Evolutionary conservation across 768 basidiomycete species (phyloP).

Genomic region (Panaeolus papilionaceus): DNA sequence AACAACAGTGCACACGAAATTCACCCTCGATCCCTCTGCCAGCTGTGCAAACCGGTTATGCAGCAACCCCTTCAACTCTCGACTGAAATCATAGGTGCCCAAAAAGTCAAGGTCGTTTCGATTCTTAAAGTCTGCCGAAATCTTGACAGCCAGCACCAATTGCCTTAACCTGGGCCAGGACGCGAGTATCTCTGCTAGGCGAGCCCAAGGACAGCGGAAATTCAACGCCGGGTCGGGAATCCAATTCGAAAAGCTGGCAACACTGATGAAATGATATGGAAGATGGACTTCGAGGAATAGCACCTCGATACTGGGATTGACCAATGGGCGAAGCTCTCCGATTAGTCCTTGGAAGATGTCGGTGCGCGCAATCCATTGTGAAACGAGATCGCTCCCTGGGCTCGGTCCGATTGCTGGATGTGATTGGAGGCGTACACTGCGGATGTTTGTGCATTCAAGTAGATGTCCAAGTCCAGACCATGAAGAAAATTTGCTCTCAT

Average conservation of each 20-base stretch:
- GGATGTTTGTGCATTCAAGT: neutral
- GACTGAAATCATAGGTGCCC: conserved; percentile 1
- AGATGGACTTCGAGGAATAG: conserved; percentile 6
- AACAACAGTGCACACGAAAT: conserved; percentile 1
- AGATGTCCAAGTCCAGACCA: conserved; percentile 4
- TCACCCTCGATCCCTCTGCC: neutral
- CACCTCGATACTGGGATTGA: neutral
- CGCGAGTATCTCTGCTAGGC: conserved; percentile 13
- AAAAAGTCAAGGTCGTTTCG: conserved; percentile 11
- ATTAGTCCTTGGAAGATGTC: neutral
- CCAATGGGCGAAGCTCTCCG: neutral
- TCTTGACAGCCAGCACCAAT: conserved; percentile 6
- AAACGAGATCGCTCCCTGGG: neutral
- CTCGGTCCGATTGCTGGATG: conserved; percentile 6
- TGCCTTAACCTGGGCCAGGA: conserved; percentile 14
- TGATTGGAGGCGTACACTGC: neutral
- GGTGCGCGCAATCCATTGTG: neutral
- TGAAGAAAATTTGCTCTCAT: conserved; percentile 3
- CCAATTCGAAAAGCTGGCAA: conserved; percentile 9
- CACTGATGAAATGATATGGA: conserved; percentile 11
- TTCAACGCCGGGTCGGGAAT: conserved; percentile 7
- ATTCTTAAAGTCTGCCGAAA: conserved; percentile 9
- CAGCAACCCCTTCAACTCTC: conserved; percentile 11
- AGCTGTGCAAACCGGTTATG: neutral
- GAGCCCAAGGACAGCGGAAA: conserved; percentile 7